A percentile compares a stretch with the other conserved stretches of the same genome.
phyloP scores from a whole-genome alignment of 345 rosid genomes.

The Salix brachista region DNA sequence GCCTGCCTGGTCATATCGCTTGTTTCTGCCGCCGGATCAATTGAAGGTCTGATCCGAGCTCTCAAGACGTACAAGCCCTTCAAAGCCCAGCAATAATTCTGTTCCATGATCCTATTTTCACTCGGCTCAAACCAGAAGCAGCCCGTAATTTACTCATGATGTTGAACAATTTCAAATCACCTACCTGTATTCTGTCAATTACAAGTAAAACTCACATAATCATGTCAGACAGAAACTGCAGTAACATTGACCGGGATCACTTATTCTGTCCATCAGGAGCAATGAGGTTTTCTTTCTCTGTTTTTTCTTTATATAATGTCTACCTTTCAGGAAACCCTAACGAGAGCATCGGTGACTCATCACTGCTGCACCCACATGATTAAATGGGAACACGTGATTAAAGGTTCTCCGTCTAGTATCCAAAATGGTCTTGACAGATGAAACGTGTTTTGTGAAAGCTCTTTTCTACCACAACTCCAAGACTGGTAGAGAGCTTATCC shows the following conservation, averaged over 20 bases:
- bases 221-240: not conserved
- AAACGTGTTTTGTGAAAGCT: no score
- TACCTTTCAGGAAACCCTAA: no score
- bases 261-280: no score
- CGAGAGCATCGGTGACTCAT: no score
- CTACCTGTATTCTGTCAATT: conserved; percentile 9
- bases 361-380: no score
- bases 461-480: no score
- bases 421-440: no score
- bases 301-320: no score
- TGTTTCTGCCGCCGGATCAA: conserved; percentile 68
- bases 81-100: conserved; percentile 5
- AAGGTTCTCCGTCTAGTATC: no score
- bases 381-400: no score
- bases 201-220: not conserved
- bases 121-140: conserved; percentile 1
- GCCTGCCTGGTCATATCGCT: conserved; percentile 56
- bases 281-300: no score
- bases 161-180: not conserved
- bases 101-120: not conserved
- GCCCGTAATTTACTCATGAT: conserved; percentile 11
- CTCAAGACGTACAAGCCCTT: conserved; percentile 73
- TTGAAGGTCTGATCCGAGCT: conserved; percentile 52
- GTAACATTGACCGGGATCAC: not conserved
- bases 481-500: no score